Evolutionary conservation across 768 basidiomycete species (phyloP).

Genomic region (Cystoderma amianthinum): DNA sequence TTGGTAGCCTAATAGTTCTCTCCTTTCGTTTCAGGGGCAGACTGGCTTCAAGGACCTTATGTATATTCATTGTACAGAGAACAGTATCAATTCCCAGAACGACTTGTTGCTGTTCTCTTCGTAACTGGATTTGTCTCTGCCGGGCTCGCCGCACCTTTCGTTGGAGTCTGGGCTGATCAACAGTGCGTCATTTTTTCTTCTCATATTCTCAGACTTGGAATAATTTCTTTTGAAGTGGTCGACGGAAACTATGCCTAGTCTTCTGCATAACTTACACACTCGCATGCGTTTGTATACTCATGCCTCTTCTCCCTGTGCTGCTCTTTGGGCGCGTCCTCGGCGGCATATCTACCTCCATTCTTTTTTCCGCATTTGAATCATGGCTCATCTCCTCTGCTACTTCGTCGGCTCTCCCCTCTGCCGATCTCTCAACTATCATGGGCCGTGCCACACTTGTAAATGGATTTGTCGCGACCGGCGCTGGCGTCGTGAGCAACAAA

Average conservation of each 20-base stretch:
- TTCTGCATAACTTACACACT: constrained; percentile 65
- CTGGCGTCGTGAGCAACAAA: constrained; percentile 62
- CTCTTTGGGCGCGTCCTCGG: constrained; percentile 60
- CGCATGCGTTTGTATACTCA: constrained; percentile 51
- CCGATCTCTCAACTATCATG: constrained; percentile 62
- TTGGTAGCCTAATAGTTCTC: constrained; percentile 4
- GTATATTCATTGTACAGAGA: constrained; percentile 70
- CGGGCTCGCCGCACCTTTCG: constrained; percentile 59
- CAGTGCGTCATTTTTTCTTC: constrained; percentile 35
- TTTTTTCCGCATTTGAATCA: constrained; percentile 71
- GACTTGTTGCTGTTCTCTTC: constrained; percentile 63
- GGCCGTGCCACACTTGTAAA: constrained; percentile 71
- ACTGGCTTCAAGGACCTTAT: constrained; percentile 80
- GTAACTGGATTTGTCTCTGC: constrained; percentile 75
- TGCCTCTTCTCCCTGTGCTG: constrained; percentile 52
- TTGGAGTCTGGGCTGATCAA: constrained; percentile 76
- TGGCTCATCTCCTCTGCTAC: constrained; percentile 68
- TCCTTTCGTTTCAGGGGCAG: constrained; percentile 40
- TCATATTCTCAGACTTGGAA: not conserved
- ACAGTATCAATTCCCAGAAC: constrained; percentile 57
- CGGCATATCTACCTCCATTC: constrained; percentile 68
- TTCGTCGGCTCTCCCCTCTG: constrained; percentile 38
- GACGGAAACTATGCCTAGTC: constrained; percentile 57
- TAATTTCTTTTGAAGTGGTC: constrained; percentile 36
- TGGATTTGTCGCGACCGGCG: constrained; percentile 61